Evolutionary conservation across 129 eudicot genomes (phyloP), one percentile per base, ranked within the genome.

Genomic region (Escallonia herrerae): DNA sequence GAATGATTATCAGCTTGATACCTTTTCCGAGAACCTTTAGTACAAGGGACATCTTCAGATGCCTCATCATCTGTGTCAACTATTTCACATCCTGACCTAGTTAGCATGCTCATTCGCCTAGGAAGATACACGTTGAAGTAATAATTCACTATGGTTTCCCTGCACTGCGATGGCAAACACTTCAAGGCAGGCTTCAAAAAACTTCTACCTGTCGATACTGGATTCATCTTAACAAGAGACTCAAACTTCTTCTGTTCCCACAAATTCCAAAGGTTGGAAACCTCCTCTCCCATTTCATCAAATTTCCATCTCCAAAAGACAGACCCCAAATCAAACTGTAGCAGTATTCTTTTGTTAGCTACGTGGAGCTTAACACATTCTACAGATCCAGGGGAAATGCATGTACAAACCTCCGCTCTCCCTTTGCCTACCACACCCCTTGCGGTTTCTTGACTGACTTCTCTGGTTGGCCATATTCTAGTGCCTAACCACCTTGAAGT

Each of bases 81-180:
- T 2, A 12, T 38, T 45, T 8, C 45, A 70, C 74, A 54, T 3
- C 84, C 76, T 43, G 81, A 80, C 76, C 84, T 75, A 14, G 74
- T 86, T 67, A 67, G 67, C 55, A 8, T 56, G 58, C 85, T 56
- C 40, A 87, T 68, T 39, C 70, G 76, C 69, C 83, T 76, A 44
- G 90, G 95, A 4, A 84, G 63, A 63, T 87, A 74, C 5, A 77
- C 87, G 52, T 87, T 83, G 60, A 87, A 76, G 66, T 83, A 87
- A 71, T 83, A 83, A 72, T 75, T 81, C 37, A 74, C 76, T 37
- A 84, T 84, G 14, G 62, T 68, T 22, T 67, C 53, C 40, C 33
- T 52, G 37, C 68, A 75, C 57, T 79, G 77, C 5, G 66, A 51
- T 1, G 78, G 81, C 53, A 87, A 81, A 65, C 64, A 57, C 54